Base-by-base conservation (phyloP, 176 grass and related monocot species). In the Cenchrus americanus region DNA sequence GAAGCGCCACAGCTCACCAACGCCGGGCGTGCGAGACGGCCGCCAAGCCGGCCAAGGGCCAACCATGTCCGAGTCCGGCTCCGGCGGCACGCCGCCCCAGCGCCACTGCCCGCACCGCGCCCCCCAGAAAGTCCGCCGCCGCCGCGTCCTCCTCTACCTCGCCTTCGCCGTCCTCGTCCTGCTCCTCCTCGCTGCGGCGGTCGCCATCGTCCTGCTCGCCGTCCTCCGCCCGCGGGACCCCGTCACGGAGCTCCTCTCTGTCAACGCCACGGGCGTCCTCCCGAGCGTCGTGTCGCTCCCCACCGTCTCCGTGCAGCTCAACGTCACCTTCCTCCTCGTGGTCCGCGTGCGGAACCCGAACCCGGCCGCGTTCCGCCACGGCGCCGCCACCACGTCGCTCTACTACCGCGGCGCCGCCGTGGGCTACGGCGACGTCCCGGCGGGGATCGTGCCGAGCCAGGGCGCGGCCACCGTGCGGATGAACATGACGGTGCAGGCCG, bases 291-390 rank as follows among this genome's bases (percentile, higher is more conserved):
- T 77, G 40, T 0, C 18, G 27, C 41, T 86, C 0, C 96, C 96
- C 0, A 0, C 84, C 52, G 0, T 82, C 14, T 22, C 64, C 58
- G 12, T 96, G 50, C 34, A 84, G 69, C 77, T 99, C 63, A 99
- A 99, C 80, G 7, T 94, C 46, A 99, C 93, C 47, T 83, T 99
- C 51, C 52, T 50, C 73, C 86, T 99, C 66, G 19, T 57, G 17
- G 87, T 90, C 44, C 84, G 87, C 52, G 87, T 99, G 17, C 59
- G 84, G 73, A 99, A 99, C 83, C 96, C 89, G 42, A 99, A 99
- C 77, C 81, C 86, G 55, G 89, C 78, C 24, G 52, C 78, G 76
- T 99, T 99, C 91, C 62, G 73, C 17, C 66, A 94, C 85, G 60
- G 47, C 32, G 21, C 62, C 9, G 86, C 89, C 27, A 19, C 66